These are phyloP conservation scores for Eucalyptus viminalis DNA, from an alignment of 345 rosid species.

Conservation along the genomic window DNA sequence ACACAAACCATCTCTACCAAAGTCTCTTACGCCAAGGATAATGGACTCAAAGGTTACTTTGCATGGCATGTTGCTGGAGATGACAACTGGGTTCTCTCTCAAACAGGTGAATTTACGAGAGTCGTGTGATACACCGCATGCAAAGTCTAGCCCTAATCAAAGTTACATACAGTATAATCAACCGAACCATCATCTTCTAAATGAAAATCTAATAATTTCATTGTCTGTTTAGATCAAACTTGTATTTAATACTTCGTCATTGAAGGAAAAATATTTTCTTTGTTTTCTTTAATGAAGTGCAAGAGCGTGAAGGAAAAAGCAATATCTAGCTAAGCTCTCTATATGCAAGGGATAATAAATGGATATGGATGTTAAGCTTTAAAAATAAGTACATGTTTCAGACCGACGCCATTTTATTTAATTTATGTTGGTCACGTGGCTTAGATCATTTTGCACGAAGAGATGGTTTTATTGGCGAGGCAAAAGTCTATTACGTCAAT, in stretches of 20 bases:
- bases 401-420: background rate
- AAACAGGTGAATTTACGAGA: background rate
- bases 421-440: background rate
- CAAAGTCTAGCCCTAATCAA: background rate
- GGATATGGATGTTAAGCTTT: background rate
- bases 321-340: background rate
- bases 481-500: background rate
- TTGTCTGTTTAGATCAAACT: background rate
- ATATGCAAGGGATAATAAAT: background rate
- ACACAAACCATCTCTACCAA: conserved; percentile 29
- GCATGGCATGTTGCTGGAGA: conserved; percentile 63
- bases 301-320: background rate
- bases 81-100: conserved; percentile 24
- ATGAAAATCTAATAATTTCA: background rate
- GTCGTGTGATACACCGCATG: background rate
- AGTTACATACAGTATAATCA: background rate
- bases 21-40: conserved; percentile 32
- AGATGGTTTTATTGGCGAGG: background rate
- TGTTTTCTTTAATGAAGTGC: background rate
- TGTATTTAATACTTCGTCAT: background rate
- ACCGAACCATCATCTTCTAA: background rate
- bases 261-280: background rate
- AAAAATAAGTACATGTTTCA: background rate
- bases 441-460: background rate
- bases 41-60: conserved; percentile 55